Percentiles rank a stretch among this genome's conserved stretches.
phyloP scores from a whole-genome alignment of 2,329 filamentous ascomycete genomes.

The Scedosporium apiospermum region DNA sequence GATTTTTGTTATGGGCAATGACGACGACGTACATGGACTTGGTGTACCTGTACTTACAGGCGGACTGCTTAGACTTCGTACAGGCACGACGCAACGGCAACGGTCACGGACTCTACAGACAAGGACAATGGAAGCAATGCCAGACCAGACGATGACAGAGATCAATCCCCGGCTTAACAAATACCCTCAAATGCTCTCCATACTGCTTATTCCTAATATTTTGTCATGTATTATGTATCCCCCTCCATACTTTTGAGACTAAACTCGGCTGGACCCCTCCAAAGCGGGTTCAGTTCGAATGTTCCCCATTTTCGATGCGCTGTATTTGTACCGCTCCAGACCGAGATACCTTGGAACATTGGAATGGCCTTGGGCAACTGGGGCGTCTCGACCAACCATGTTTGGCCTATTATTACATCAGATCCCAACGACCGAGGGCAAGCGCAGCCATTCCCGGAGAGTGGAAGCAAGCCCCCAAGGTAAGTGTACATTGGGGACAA shows the following conservation, averaged over 20 bases:
- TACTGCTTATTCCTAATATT: neutral
- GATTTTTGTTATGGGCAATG: neutral
- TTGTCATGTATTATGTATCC: neutral
- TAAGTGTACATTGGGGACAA: neutral
- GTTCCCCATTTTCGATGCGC: neutral
- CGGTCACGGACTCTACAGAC: too few relatives aligned
- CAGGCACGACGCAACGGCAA: too few relatives aligned
- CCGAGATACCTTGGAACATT: neutral
- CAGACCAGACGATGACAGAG: too few relatives aligned
- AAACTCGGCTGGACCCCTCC: neutral
- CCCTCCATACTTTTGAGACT: neutral
- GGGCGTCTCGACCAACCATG: neutral
- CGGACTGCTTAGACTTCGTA: too few relatives aligned
- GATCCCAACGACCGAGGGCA: neutral
- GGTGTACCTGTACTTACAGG: neutral
- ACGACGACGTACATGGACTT: neutral
- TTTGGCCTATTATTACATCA: slow-evolving; percentile 5
- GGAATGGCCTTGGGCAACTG: neutral
- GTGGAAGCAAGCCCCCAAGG: neutral
- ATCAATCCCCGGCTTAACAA: too few relatives aligned
- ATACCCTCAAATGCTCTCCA: too few relatives aligned
- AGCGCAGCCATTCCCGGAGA: neutral
- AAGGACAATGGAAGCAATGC: too few relatives aligned
- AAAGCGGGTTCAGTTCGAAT: neutral
- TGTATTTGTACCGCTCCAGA: neutral